Base-by-base conservation (phyloP, 2,329 filamentous ascomycete species). In the Aspergillus fructus region DNA sequence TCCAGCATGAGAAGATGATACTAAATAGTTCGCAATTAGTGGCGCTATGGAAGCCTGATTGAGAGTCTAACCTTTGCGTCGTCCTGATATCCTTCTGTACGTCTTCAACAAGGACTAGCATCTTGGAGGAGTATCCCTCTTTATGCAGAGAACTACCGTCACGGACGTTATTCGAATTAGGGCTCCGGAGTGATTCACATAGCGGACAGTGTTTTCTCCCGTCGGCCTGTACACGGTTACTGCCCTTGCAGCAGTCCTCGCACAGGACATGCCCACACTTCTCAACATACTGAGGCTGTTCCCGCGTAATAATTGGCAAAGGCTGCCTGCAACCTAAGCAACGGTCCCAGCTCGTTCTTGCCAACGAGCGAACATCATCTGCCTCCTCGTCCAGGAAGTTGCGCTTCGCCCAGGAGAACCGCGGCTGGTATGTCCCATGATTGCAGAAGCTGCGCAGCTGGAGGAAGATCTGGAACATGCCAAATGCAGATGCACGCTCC, bases 1-100 rank as follows among this genome's bases (percentile, higher is more conserved):
- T 80, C 79, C 77, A 81, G 55, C 72, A 78, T 0, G 78, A 79
- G 40, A 81, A 81, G 43, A 81, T 72, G 33, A 80, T 78, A 43
- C 76, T 81, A 49, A 45, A 27, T 7, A 7, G 15, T 3, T 30
- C 9, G 27, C 27, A 12, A 12, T 49, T 17, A 39, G 12, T 17
- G 15, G 15, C 49, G 23, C 4, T 7, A 19, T 8, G 23, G 7
- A 30, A 17, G n/a, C 3, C 27, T 30, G 40, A 30, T 37, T 54
- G 49, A 30, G 24, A 27, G 45, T 13, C 37, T 5, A 41, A 70
- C 72, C 67, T 74, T 49, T 70, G 71, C 13, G 63, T 69, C 9
- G 45, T 56, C 21, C 40, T 58, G 4, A 72, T 39, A 37, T 74
- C 56, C n/a, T 58, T 37, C 37, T 64, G 53, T 9, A 76, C 64